phyloP scores from a whole-genome alignment of 2,329 filamentous ascomycete species.

The Ophiostoma sp. region DNA sequence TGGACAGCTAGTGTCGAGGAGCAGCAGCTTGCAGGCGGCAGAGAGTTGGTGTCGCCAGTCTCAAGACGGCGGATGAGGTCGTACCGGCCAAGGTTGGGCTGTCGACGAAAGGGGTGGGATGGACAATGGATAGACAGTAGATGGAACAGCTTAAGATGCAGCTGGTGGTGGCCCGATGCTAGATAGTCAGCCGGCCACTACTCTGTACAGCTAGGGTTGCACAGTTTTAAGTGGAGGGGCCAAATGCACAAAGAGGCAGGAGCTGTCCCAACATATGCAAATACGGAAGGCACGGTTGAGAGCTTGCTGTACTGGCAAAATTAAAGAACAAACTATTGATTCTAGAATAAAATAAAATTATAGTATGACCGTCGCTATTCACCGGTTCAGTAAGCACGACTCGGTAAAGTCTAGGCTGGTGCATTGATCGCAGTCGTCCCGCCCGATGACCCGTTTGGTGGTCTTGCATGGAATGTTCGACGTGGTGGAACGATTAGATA shows the following conservation, averaged over 20 bases:
- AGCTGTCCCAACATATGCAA: not conserved
- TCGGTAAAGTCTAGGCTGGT: not conserved
- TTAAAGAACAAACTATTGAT: no score
- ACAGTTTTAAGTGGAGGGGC: slow-evolving; percentile 1
- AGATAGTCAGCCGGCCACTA: not conserved
- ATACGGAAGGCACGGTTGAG: not conserved
- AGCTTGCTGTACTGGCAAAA: not conserved
- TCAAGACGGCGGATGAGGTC: no score
- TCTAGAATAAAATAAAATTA: not conserved
- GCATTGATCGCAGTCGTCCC: not conserved
- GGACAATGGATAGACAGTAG: not conserved
- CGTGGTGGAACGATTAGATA: slow-evolving; percentile 13
- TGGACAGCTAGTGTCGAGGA: not conserved
- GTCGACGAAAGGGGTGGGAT: not conserved
- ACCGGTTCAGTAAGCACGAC: not conserved
- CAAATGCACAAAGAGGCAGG: not conserved
- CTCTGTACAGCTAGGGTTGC: not conserved
- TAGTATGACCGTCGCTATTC: not conserved
- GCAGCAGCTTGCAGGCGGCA: not conserved
- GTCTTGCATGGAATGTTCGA: not conserved
- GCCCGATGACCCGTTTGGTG: not conserved
- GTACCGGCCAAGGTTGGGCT: not conserved
- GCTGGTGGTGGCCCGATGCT: not conserved
- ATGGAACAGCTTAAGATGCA: not conserved
- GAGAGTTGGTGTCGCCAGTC: not conserved